A percentile compares a stretch with the other conserved stretches of the same genome.
Conservation (phyloP, 2,329 filamentous ascomycete species). For the Ilyonectria robusta region DNA sequence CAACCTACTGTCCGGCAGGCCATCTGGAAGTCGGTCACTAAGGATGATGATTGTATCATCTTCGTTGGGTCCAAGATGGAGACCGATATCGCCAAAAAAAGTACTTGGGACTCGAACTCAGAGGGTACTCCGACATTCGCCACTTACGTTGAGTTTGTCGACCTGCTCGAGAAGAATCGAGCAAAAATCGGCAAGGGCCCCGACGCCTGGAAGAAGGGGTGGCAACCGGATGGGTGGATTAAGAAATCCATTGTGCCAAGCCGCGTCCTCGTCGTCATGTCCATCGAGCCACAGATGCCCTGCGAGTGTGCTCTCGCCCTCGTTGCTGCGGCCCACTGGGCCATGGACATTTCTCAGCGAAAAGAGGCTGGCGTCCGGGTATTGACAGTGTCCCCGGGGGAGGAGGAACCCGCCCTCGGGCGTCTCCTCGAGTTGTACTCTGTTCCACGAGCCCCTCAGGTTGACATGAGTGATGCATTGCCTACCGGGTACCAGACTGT, state of each 20-base stretch:
- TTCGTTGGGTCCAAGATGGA: not conserved
- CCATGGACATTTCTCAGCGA: not conserved
- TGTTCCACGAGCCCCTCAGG: not conserved
- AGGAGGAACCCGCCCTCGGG: not conserved
- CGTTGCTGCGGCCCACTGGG: not conserved
- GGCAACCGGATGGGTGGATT: not conserved
- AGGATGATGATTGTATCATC: not conserved
- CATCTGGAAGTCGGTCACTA: not conserved
- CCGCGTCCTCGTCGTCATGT: not conserved
- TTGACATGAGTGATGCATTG: not conserved
- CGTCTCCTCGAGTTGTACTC: not conserved
- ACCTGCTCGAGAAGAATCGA: not conserved
- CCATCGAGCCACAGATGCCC: not conserved
- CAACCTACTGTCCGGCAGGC: not conserved
- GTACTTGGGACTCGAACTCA: not conserved
- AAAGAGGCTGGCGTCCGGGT: not conserved
- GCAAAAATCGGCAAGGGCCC: not conserved
- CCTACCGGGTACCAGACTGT: not conserved
- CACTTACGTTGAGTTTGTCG: not conserved
- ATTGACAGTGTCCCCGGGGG: not conserved
- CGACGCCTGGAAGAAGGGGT: not conserved
- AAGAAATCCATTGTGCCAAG: too few species aligned
- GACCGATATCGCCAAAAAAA: not conserved
- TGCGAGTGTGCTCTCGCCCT: not conserved
- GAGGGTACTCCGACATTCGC: not conserved